phyloP scores from a whole-genome alignment of 768 basidiomycete species.

The Amanita thiersii region DNA sequence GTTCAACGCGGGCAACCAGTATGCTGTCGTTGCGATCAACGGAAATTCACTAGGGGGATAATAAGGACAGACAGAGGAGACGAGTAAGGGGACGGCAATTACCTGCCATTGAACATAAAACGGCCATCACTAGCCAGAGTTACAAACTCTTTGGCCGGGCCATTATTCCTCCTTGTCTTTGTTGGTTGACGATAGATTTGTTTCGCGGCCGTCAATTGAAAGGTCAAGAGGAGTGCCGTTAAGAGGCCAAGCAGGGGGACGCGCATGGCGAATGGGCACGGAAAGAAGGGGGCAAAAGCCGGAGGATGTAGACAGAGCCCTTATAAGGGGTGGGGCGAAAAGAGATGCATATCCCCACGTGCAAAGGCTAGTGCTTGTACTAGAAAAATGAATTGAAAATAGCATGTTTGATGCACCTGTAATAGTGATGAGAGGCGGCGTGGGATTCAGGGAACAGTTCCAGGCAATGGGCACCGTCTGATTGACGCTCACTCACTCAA shows the following conservation, averaged over 20 bases:
- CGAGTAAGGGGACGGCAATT: slow-evolving; percentile 6
- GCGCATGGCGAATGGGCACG: slow-evolving; percentile 30
- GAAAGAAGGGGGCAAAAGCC: slow-evolving; percentile 15
- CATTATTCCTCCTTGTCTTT: slow-evolving; percentile 19
- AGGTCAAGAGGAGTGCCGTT: slow-evolving; percentile 10
- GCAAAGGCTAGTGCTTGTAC: too few species aligned
- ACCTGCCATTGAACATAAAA: slow-evolving; percentile 52
- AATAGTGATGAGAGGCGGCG: background rate
- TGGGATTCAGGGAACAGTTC: too few species aligned
- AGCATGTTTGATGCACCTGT: background rate
- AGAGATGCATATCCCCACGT: slow-evolving; percentile 11
- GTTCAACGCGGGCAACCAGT: slow-evolving; percentile 57
- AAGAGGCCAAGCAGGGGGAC: slow-evolving; percentile 21
- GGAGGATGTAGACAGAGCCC: slow-evolving; percentile 7
- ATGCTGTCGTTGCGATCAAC: slow-evolving; percentile 48
- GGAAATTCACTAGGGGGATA: slow-evolving; percentile 17
- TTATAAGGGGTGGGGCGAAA: slow-evolving; percentile 16
- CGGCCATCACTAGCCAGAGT: slow-evolving; percentile 27
- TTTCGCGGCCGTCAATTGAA: slow-evolving; percentile 1
- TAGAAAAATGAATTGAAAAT: too few species aligned
- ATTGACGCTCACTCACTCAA: background rate
- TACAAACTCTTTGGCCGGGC: slow-evolving; percentile 32
- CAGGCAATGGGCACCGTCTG: too few species aligned
- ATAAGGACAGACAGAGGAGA: slow-evolving; percentile 4
- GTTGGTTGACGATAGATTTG: slow-evolving; percentile 4